Conservation (phyloP, 2,329 filamentous ascomycete genomes). For the Hymenoscyphus fraxineus region DNA sequence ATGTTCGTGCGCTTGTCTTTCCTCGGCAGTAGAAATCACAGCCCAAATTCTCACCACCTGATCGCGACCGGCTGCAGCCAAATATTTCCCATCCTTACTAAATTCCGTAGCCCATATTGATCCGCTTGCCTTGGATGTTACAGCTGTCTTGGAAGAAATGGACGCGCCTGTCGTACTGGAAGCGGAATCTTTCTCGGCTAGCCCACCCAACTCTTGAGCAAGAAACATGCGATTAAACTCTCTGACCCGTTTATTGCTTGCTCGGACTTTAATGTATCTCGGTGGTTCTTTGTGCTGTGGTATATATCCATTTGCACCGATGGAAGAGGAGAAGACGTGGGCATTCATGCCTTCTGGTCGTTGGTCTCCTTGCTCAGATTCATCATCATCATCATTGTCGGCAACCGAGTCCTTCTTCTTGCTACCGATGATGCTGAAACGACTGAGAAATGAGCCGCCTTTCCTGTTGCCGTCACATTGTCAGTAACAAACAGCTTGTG, state of each 20-base stretch:
- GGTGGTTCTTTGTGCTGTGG: constrained; percentile 86
- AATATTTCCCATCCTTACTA: constrained; percentile 83
- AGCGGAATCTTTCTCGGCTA: constrained; percentile 35
- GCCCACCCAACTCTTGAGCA: constrained; percentile 80
- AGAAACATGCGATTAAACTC: constrained; percentile 88
- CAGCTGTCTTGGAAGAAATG: constrained; percentile 30
- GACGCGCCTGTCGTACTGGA: constrained; percentile 25
- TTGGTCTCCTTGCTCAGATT: constrained; percentile 64
- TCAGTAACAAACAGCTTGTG: constrained; percentile 9
- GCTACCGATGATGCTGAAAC: constrained; percentile 66
- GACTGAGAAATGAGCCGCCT: constrained; percentile 84
- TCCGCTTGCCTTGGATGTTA: constrained; percentile 40
- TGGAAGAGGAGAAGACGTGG: constrained; percentile 72
- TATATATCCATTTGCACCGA: constrained; percentile 68
- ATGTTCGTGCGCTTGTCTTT: constrained; percentile 69
- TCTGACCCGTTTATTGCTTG: constrained; percentile 73
- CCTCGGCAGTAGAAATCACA: constrained; percentile 77
- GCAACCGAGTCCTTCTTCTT: constrained; percentile 65
- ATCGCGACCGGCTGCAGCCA: constrained; percentile 91
- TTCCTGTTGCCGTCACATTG: constrained; percentile 53
- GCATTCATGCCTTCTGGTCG: constrained; percentile 80
- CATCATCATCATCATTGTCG: constrained; percentile 55
- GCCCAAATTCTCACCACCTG: constrained; percentile 82
- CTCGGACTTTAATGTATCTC: constrained; percentile 81
- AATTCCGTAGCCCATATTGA: constrained; percentile 93